Percentiles rank a stretch among this genome's conserved stretches.
Conservation (phyloP, 371 early-diverging fungal species). For the Mucor lusitanicus region DNA sequence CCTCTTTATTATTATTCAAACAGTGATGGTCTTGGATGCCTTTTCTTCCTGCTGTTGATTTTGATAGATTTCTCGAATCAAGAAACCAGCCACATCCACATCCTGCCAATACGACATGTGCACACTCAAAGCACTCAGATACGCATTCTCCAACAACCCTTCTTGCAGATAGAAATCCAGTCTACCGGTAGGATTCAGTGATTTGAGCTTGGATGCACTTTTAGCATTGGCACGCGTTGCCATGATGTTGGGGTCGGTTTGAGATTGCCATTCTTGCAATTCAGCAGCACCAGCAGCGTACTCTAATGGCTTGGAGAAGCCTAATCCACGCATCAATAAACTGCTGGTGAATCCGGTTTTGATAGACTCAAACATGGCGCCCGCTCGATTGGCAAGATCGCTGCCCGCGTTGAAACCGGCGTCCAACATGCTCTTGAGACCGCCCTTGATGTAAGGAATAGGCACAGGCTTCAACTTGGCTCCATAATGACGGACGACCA, state of each 20-base stretch:
- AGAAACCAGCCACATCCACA: constrained; percentile 67
- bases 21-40: not conserved
- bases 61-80: constrained; percentile 55
- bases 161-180: constrained; percentile 82
- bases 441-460: constrained; percentile 85
- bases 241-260: constrained; percentile 24
- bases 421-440: constrained; percentile 68
- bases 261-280: constrained; percentile 17
- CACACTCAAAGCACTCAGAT: constrained; percentile 71
- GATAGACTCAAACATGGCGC: constrained; percentile 68
- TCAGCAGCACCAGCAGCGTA: constrained; percentile 3
- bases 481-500: constrained; percentile 57
- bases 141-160: constrained; percentile 78
- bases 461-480: constrained; percentile 64
- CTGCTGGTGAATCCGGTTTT: constrained; percentile 58
- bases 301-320: constrained; percentile 30
- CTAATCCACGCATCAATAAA: constrained; percentile 58
- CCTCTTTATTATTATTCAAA: constrained; percentile 6
- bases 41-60: constrained; percentile 1
- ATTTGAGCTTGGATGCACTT: constrained; percentile 47
- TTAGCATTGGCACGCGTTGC: constrained; percentile 11
- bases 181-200: constrained; percentile 67
- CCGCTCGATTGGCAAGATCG: constrained; percentile 70
- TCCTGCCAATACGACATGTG: constrained; percentile 86
- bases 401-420: constrained; percentile 65